Evolutionary conservation across 2,329 filamentous ascomycete species (phyloP).

Genomic region (Metarhizium album): DNA sequence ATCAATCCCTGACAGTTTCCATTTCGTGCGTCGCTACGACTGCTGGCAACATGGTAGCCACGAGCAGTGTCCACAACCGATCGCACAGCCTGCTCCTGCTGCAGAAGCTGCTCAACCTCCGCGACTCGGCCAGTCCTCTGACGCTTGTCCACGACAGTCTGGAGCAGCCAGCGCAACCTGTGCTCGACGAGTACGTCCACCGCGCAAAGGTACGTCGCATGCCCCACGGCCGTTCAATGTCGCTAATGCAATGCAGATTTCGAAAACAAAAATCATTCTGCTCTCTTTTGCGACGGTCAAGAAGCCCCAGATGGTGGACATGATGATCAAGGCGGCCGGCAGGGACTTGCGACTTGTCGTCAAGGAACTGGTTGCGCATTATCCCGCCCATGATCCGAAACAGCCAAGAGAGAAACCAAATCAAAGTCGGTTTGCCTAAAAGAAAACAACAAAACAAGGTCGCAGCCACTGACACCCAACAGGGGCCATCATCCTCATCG

Average conservation of each 20-base stretch:
- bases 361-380: conserved; percentile 47
- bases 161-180: conserved; percentile 63
- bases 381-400: conserved; percentile 27
- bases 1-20: neutral
- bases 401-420: conserved; percentile 23
- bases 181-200: conserved; percentile 63
- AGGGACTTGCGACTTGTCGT: conserved; percentile 46
- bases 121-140: conserved; percentile 74
- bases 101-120: conserved; percentile 67
- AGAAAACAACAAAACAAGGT: too few relatives aligned
- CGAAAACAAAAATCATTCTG: conserved; percentile 61
- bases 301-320: conserved; percentile 52
- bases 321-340: conserved; percentile 54
- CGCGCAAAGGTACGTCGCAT: conserved; percentile 53
- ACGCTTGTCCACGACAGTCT: conserved; percentile 78
- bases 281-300: conserved; percentile 67
- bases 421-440: conserved; percentile 40
- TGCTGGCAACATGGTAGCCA: conserved; percentile 34
- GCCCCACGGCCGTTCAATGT: neutral
- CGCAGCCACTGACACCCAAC: neutral
- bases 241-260: conserved; percentile 27
- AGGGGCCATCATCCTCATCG: conserved; percentile 70
- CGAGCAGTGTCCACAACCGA: conserved; percentile 54
- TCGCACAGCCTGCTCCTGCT: conserved; percentile 79
- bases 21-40: neutral